These are phyloP conservation scores for Alloascoidea africana DNA, from an alignment of 805 yeast genomes.

Conservation along the genomic window DNA sequence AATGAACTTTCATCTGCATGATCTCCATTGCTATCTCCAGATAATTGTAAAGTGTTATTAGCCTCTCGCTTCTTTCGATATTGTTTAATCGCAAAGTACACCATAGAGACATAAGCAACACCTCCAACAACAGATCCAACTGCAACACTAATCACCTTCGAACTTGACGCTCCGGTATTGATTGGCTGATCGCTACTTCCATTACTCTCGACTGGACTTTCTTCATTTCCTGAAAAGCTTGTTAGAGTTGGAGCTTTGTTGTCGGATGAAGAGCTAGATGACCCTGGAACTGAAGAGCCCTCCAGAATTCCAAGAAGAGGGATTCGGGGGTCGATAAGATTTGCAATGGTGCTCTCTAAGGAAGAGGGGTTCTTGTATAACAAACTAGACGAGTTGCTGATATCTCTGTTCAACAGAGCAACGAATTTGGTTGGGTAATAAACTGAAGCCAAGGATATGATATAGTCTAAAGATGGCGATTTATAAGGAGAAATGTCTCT, in stretches of 20 bases:
- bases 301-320: too few relatives aligned
- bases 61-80: slow-evolving; percentile 19
- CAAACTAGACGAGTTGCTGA: slow-evolving; percentile 36
- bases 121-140: slow-evolving; percentile 78
- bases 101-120: slow-evolving; percentile 40
- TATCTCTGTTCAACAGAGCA: slow-evolving; percentile 29
- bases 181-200: too few relatives aligned
- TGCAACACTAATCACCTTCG: slow-evolving; percentile 58
- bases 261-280: slow-evolving; percentile 8
- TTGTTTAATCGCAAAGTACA: slow-evolving; percentile 38
- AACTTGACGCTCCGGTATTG: slow-evolving; percentile 13
- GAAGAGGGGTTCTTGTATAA: slow-evolving; percentile 46
- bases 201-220: too few relatives aligned
- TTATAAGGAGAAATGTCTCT: slow-evolving; percentile 63
- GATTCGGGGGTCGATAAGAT: slow-evolving; percentile 56
- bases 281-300: too few relatives aligned
- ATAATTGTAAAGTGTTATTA: too few relatives aligned
- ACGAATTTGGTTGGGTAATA: slow-evolving; percentile 54
- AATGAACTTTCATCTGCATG: too few relatives aligned
- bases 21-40: too few relatives aligned
- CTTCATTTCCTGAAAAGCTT: slow-evolving; percentile 6
- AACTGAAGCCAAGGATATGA: slow-evolving; percentile 80
- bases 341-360: slow-evolving; percentile 41
- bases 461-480: slow-evolving; percentile 37
- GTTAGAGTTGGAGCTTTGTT: slow-evolving; percentile 2